phyloP scores from a whole-genome alignment of 139 green algal species.

The Dunaliella primolecta region DNA sequence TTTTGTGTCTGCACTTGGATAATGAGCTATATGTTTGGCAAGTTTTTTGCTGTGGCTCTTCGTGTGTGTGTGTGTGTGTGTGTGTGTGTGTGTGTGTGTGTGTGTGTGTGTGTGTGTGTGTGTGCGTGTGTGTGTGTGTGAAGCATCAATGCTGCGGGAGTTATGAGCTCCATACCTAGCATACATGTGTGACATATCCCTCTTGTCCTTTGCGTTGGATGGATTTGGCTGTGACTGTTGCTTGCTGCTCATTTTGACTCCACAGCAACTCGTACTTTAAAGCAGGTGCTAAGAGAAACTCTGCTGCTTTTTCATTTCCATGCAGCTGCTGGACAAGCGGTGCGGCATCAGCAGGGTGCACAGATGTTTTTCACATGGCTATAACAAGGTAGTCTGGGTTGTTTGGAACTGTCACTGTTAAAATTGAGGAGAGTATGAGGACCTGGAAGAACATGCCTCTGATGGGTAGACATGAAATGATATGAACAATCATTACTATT shows the following conservation, averaged over 20 bases:
- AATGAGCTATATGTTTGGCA: no score
- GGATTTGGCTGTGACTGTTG: not conserved
- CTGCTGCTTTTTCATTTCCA: no score
- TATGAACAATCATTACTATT: not conserved
- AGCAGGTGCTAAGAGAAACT: no score
- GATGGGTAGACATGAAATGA: not conserved
- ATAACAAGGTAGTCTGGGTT: not conserved
- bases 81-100: not conserved
- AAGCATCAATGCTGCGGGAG: not conserved
- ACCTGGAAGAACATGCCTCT: not conserved
- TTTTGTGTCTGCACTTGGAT: no score
- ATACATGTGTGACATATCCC: not conserved
- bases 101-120: not conserved
- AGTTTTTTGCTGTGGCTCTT: not conserved
- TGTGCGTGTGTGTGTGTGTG: not conserved
- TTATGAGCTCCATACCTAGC: not conserved
- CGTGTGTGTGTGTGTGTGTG: not conserved
- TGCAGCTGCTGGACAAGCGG: not conserved
- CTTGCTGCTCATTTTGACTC: not conserved
- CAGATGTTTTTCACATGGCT: not conserved
- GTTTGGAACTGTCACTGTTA: not conserved
- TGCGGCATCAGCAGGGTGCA: not conserved
- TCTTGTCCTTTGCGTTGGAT: not conserved
- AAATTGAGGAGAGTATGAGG: not conserved
- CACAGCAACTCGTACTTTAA: no score